Base-by-base conservation (phyloP, 345 rosid genomes). In the Cardiospermum halicacabum region DNA sequence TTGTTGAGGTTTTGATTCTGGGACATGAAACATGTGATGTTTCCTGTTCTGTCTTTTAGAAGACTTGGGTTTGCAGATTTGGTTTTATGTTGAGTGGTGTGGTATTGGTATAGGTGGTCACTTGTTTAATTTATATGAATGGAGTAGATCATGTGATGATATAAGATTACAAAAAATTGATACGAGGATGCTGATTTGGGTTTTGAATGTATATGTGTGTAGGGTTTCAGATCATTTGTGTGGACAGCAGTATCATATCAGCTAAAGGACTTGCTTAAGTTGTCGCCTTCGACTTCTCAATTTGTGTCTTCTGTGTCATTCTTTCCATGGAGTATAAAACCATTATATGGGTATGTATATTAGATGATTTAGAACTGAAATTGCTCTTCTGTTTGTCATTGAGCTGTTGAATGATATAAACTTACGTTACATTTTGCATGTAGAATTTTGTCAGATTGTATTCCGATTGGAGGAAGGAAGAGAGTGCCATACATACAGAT, bases 211-310 rank as follows among this genome's bases (percentile, higher is more conserved):
- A n/a, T 45, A 43, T 71, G 57, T 53, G 37, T 74, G 50, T 73
- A 94, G 99, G 97, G 99, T 75, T 94, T 94, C 80, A 80, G 97
- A 73, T 91, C 99, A 58, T 91, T 94, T 62, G 99, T 88, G 26
- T 91, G 99, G 97, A 91, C 99, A 26, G 96, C 96, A 7, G 95
- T 94, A 77, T 94, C 99, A 0, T 94, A 94, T 75, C 99, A 85
- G 81, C 80, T 94, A 19, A 94, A 94, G 71, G 99, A 94, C 75
- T 75, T 63, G 76, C 93, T 91, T 64, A 81, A 80, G 69, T 77
- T 94, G 82, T 91, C 99, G 10, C 99, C 97, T 34, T 91, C 99
- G 57, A 91, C 96, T 69, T 91, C 99, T 26, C 97, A 94, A 74
- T 87, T 91, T 21, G 89, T 91, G 45, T 78, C 75, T 68, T 84